These are phyloP conservation scores for Mycena leptocephala DNA, from an alignment of 768 basidiomycete species.

Conservation along the genomic window DNA sequence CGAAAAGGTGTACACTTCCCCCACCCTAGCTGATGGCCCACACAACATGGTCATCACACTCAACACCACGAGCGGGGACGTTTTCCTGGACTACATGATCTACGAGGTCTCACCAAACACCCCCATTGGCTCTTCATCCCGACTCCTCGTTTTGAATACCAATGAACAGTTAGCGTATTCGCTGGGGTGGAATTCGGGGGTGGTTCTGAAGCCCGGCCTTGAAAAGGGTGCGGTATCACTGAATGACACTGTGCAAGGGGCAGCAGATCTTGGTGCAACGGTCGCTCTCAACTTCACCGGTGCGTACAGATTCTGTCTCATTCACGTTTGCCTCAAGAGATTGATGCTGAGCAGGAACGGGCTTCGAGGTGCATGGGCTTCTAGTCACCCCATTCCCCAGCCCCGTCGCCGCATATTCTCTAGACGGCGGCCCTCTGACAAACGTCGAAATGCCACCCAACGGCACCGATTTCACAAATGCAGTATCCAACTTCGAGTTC, in stretches of 20 bases:
- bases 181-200: not conserved
- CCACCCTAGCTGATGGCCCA: not conserved
- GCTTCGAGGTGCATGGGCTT: too few relatives aligned
- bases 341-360: too few relatives aligned
- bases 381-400: not conserved
- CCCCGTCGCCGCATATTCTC: not conserved
- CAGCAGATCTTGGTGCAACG: too few relatives aligned
- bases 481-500: not conserved
- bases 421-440: not conserved
- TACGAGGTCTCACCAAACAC: constrained; percentile 11
- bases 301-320: too few relatives aligned
- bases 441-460: not conserved
- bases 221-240: not conserved
- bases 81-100: constrained; percentile 4
- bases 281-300: too few relatives aligned
- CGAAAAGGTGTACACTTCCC: not conserved
- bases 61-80: not conserved
- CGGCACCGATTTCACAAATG: not conserved
- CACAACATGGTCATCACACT: not conserved
- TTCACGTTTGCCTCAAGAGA: too few relatives aligned
- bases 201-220: not conserved
- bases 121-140: not conserved
- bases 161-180: not conserved
- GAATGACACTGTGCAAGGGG: too few relatives aligned
- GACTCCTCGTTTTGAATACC: not conserved